Base-by-base conservation (phyloP, 148 eudicot species). In the Vaccinium vitisidaea region DNA sequence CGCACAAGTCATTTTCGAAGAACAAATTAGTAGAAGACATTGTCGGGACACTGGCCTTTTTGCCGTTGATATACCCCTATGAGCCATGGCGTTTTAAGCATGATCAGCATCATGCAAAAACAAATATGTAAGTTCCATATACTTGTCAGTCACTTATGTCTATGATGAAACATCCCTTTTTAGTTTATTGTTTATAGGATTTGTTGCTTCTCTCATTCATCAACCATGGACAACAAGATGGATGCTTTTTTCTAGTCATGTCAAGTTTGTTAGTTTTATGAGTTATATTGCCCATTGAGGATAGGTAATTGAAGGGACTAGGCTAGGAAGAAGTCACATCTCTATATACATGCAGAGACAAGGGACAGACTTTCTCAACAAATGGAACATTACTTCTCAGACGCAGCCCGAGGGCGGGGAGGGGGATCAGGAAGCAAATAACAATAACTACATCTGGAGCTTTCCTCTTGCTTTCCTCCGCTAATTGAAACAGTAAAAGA, bases 71-170 rank as follows among this genome's bases (percentile, higher is more conserved):
- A 71, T 94, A 96, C 89, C 99, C 99, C 80, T 96, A 96, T 83
- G 98, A 96, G 89, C 97, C 99, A n/a, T 96, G 99, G 98, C 97
- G 99, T 82, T 94, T 96, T 90, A 94, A 94, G 92, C 97, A 96
- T 83, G 98, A 94, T 82, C 93, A 90, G 84, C 99, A 96, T 89
- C 99, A 96, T 56, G 98, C 98, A 21, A 96, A 94, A 89, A 96
- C 99, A 84, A 96, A 96, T 86, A 96, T 96, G 99, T 94, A 80
- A 81, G 94, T 86, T 56, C 75, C 43, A 75, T 75, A 77, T 85
- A n/a, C 67, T 84, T 77, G 39, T 82, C 16, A 1, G 11, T 70
- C 16, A 39, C 32, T 59, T 79, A 25, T 70, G 23, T 61, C 53
- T 43, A 52, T 32, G 74, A 55, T 36, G 9, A 16, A 43, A 84